Base-by-base conservation (phyloP, 73 alveolate species). In the Paramecium primaurelia region DNA sequence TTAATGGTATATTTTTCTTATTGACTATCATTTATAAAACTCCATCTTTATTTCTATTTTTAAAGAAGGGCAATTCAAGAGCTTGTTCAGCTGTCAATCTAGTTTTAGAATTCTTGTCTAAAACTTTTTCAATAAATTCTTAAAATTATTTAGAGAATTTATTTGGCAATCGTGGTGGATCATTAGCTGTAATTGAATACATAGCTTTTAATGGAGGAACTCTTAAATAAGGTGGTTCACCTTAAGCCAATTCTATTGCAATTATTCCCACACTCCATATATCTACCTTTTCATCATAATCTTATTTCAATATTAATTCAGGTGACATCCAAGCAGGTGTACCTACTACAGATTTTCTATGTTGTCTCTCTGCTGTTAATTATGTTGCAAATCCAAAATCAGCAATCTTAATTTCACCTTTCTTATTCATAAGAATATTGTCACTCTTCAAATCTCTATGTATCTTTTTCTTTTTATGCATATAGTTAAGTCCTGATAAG, bases 241-340 rank as follows among this genome's bases (percentile, higher is more conserved):
- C 95, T 37, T 73, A 12, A 7, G 92, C 95, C 38, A 91, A 91
- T 91, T 91, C 95, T 16, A 91, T 77, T 2, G 92, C 92, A 77
- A 91, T 84, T 1, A 91, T 91, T 10, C 95, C 95, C 32, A 85
- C 86, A 47, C 92, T 73, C 92, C 95, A 91, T 2, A 91, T 85
- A 91, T 91, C 95, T 8, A 80, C 93, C 36, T 91, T 91, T 20
- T 91, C 92, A 91, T 91, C 83, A 47, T 91, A 91, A 30, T 93
- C 95, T 83, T 96, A 86, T 92, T 95, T 95, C 68, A 93, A 59
- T 38, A 95, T 95, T 3, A 96, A 93, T 71, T 96, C 99, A 16
- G 99, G 99, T 6, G 98, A 95, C 99, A 96, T 96, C 95, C 97
- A 96, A 92, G 96, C 94, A 11, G 99, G 99, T 6, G 98, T 96